Evolutionary conservation across 1,284 basidiomycete species (phyloP).

Genomic region (Chondrostereum purpureum): DNA sequence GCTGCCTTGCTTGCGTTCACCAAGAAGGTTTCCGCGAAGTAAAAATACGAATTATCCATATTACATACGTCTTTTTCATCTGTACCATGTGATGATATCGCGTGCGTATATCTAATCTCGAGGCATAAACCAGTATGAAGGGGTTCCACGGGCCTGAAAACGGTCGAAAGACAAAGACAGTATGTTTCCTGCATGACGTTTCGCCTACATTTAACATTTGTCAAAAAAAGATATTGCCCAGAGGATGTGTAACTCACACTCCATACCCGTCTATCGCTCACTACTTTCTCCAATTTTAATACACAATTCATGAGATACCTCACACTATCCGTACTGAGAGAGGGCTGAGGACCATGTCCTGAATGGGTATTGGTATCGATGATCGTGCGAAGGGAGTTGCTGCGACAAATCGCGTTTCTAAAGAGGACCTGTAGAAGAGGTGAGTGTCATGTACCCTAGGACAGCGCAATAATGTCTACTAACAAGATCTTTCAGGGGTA

Average conservation of each 20-base stretch:
- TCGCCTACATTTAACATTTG: too few species aligned
- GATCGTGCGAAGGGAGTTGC: constrained; percentile 37
- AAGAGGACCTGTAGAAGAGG: constrained; percentile 22
- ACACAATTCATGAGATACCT: constrained; percentile 35
- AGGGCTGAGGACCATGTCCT: constrained; percentile 34
- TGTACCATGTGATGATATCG: neutral
- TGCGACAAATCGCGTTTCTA: constrained; percentile 27
- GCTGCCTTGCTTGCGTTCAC: constrained; percentile 5
- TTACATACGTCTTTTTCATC: too few species aligned
- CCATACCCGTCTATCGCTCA: constrained; percentile 53
- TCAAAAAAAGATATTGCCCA: too few species aligned
- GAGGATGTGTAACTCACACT: constrained; percentile 35
- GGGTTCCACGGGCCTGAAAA: constrained; percentile 2
- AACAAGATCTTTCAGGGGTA: constrained; percentile 48
- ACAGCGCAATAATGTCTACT: constrained; percentile 15
- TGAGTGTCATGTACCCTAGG: neutral
- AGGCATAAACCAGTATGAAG: constrained; percentile 29
- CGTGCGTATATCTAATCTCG: too few species aligned
- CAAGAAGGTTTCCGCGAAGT: constrained; percentile 3
- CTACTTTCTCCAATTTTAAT: constrained; percentile 36
- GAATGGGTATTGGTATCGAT: constrained; percentile 43
- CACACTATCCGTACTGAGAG: constrained; percentile 36
- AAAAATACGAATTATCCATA: neutral
- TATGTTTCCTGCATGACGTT: too few species aligned
- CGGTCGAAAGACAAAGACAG: constrained; percentile 11